These are phyloP conservation scores for Acidomyces sp. DNA, from an alignment of 495 filamentous ascomycete genomes.

Conservation along the genomic window DNA sequence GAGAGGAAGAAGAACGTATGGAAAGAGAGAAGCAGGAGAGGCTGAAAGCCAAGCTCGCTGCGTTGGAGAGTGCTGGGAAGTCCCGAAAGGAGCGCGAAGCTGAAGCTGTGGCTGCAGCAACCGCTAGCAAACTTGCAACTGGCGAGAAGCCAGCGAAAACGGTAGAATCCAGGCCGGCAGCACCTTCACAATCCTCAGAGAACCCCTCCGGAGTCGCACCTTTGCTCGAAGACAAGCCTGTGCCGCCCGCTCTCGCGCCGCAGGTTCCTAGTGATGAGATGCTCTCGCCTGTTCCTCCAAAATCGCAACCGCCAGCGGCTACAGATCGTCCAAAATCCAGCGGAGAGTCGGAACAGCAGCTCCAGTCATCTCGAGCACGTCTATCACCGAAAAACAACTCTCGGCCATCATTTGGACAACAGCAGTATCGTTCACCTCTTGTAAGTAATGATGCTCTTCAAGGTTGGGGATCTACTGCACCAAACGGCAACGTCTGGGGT, in stretches of 20 bases:
- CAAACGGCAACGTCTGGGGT: conserved; percentile 29
- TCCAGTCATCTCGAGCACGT: conserved; percentile 1
- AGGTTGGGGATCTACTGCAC: conserved; percentile 10
- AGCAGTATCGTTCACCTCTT: conserved; percentile 10
- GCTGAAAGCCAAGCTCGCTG: conserved; percentile 69
- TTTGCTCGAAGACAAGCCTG: conserved; percentile 17
- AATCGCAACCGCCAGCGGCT: neutral
- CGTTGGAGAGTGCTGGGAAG: conserved; percentile 57
- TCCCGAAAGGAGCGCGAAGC: conserved; percentile 31
- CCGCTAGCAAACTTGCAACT: neutral
- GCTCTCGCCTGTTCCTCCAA: conserved; percentile 11
- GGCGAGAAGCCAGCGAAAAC: neutral
- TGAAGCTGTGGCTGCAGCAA: conserved; percentile 27
- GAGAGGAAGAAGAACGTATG: conserved; percentile 70
- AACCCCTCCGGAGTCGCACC: no score
- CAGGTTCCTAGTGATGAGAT: conserved; percentile 2
- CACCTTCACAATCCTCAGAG: no score
- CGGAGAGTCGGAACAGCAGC: conserved; percentile 1
- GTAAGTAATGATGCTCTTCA: conserved; percentile 4
- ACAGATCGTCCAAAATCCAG: neutral
- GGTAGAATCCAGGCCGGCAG: conserved; percentile 3
- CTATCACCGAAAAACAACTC: conserved; percentile 9
- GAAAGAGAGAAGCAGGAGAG: conserved; percentile 69
- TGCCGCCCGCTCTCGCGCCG: conserved; percentile 18
- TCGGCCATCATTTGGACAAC: conserved; percentile 9